These are phyloP conservation scores for Annulohypoxylon bovei DNA, from an alignment of 495 filamentous ascomycete species.

Conservation along the genomic window DNA sequence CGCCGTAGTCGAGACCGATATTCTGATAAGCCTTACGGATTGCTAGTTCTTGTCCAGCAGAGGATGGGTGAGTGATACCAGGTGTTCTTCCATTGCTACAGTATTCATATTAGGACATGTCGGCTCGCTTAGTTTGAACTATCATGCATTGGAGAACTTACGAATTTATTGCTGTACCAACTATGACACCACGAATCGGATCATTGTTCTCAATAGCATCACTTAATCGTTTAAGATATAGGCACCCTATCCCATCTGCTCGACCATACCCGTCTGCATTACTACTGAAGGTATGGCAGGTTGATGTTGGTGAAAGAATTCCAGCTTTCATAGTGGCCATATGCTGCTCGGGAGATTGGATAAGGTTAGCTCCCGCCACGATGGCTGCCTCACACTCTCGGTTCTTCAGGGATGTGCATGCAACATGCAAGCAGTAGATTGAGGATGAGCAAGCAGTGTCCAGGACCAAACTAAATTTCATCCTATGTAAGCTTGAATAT, in stretches of 20 bases:
- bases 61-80: neutral
- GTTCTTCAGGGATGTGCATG: slow-evolving; percentile 43
- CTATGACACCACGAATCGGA: neutral
- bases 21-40: neutral
- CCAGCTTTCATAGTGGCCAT: slow-evolving; percentile 48
- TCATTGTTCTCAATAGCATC: neutral
- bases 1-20: neutral
- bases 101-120: no score
- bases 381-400: slow-evolving; percentile 51
- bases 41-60: neutral
- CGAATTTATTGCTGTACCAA: neutral
- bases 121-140: no score
- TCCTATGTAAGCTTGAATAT: no score
- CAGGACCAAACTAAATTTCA: slow-evolving; percentile 49
- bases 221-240: neutral
- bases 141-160: no score
- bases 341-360: slow-evolving; percentile 46
- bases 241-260: neutral
- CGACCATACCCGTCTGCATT: neutral
- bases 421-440: slow-evolving; percentile 49
- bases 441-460: slow-evolving; percentile 62
- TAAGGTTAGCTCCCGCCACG: slow-evolving; percentile 52
- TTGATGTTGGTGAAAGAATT: slow-evolving; percentile 24
- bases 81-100: neutral
- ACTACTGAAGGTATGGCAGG: slow-evolving; percentile 19